These are phyloP conservation scores for Massospora cicadina DNA, from an alignment of 371 early-diverging fungal genomes.

Conservation along the genomic window DNA sequence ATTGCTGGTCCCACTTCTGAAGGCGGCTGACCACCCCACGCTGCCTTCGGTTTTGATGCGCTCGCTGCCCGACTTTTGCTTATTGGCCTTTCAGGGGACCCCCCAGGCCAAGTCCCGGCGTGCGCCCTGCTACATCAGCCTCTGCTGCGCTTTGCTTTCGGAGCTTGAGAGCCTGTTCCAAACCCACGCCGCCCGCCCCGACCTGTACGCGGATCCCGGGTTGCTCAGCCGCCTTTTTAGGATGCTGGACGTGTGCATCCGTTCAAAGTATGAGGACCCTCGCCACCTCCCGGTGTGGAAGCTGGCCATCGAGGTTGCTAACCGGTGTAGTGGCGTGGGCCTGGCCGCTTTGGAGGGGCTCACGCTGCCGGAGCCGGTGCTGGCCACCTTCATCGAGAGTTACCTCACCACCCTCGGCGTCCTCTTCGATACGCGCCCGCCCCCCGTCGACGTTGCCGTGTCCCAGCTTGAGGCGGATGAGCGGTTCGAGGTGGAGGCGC, in stretches of 20 bases:
- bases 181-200: slow-evolving; percentile 24
- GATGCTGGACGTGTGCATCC: slow-evolving; percentile 14
- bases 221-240: slow-evolving; percentile 43
- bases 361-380: neutral
- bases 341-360: neutral
- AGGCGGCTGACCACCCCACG: slow-evolving; percentile 28
- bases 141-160: slow-evolving; percentile 26
- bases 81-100: neutral
- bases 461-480: slow-evolving; percentile 58
- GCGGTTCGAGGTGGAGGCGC: slow-evolving; percentile 53
- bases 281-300: slow-evolving; percentile 36
- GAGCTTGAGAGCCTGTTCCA: slow-evolving; percentile 35
- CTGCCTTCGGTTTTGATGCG: neutral
- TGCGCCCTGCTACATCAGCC: slow-evolving; percentile 20
- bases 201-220: slow-evolving; percentile 35
- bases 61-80: neutral
- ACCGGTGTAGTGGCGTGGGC: neutral
- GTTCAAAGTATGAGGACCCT: slow-evolving; percentile 18
- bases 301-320: slow-evolving; percentile 15
- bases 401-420: neutral
- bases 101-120: neutral
- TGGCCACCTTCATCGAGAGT: neutral
- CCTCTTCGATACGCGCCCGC: slow-evolving; percentile 20
- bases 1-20: slow-evolving; percentile 32
- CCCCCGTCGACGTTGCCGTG: slow-evolving; percentile 33